Evolutionary conservation across 2,329 filamentous ascomycete species (phyloP).

Genomic region (Setomelanomma holmii): DNA sequence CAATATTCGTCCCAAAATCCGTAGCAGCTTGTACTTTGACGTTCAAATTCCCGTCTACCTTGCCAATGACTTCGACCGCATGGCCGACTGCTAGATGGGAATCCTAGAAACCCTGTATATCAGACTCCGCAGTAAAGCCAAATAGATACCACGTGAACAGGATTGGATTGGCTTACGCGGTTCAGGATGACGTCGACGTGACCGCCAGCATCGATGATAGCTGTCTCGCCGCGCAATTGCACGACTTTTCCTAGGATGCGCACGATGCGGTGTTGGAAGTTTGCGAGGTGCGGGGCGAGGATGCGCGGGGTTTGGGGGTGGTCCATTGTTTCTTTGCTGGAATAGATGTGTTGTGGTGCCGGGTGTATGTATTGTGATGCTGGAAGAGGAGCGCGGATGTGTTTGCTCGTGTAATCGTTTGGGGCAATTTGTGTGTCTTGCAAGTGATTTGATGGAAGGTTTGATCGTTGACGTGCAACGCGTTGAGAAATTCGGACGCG

Average conservation of each 20-base stretch:
- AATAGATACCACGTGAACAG: neutral
- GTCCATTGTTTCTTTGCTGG: constrained; percentile 32
- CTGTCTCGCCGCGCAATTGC: constrained; percentile 80
- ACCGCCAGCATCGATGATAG: constrained; percentile 80
- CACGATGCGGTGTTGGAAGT: constrained; percentile 74
- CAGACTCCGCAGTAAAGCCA: too few species aligned
- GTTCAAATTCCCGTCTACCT: constrained; percentile 75
- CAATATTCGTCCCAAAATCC: constrained; percentile 73
- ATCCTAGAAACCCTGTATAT: too few species aligned
- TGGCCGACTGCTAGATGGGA: constrained; percentile 73
- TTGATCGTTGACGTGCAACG: neutral
- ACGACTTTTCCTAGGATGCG: constrained; percentile 86
- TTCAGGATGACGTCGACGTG: constrained; percentile 77
- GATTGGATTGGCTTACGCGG: constrained; percentile 61
- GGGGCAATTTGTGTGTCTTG: neutral
- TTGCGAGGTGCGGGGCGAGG: constrained; percentile 78
- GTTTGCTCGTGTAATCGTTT: neutral
- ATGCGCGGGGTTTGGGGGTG: constrained; percentile 74
- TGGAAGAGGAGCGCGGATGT: neutral
- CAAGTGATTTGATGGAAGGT: neutral
- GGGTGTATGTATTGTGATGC: neutral
- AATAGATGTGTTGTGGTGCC: neutral
- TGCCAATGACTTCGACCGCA: constrained; percentile 78
- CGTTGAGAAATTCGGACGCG: neutral
- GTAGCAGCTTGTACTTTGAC: constrained; percentile 73